phyloP scores from a whole-genome alignment of 2,329 filamentous ascomycete species.

The Nannizziopsis arthrosporioides region DNA sequence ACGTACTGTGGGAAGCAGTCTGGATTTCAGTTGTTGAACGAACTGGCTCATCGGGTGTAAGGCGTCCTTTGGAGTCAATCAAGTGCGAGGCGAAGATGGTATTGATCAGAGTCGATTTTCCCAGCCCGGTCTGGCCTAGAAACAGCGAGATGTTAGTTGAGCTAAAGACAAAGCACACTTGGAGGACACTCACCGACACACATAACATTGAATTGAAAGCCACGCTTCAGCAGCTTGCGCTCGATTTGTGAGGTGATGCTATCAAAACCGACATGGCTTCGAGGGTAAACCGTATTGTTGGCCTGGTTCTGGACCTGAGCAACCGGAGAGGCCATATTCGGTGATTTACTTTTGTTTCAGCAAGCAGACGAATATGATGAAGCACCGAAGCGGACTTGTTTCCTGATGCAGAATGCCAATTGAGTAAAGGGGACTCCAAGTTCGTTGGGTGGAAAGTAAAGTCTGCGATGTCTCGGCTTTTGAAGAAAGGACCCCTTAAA shows the following conservation, averaged over 20 bases:
- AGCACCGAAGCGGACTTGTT: too few relatives aligned
- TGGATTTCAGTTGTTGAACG: constrained; percentile 97
- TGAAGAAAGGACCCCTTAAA: constrained; percentile 6
- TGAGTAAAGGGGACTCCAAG: too few relatives aligned
- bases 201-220: constrained; percentile 99
- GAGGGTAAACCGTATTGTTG: constrained; percentile 57
- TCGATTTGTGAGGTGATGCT: constrained; percentile 99
- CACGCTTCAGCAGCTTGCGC: constrained; percentile 98
- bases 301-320: constrained; percentile 29
- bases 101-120: constrained; percentile 72
- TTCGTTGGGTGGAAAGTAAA: neutral
- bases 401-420: neutral
- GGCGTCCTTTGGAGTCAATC: constrained; percentile 95
- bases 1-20: constrained; percentile 73
- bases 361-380: neutral
- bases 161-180: neutral
- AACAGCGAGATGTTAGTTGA: neutral
- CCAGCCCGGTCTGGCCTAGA: constrained; percentile 89
- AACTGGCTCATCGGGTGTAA: constrained; percentile 83
- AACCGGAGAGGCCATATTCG: constrained; percentile 13
- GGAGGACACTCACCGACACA: constrained; percentile 73
- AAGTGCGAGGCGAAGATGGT: constrained; percentile 99
- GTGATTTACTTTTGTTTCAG: constrained; percentile 3
- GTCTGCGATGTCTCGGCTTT: neutral
- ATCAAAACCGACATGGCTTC: constrained; percentile 99